phyloP scores from a whole-genome alignment of 352 stramenopile species.

The Pythium vanterpoolii region DNA sequence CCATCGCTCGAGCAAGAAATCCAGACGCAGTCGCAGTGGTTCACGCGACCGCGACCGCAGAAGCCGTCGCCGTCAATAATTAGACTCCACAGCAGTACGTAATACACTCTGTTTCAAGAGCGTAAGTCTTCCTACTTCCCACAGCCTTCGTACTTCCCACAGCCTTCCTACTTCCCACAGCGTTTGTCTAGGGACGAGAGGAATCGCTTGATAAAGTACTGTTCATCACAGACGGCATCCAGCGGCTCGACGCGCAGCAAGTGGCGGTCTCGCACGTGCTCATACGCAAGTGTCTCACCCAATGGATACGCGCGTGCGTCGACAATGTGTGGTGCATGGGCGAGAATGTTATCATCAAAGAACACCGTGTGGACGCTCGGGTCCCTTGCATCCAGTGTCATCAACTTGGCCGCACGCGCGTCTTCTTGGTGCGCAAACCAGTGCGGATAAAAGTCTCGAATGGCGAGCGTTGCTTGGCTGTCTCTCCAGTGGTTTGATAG shows the following conservation, averaged over 20 bases:
- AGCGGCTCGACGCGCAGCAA: constrained; percentile 68
- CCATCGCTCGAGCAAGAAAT: constrained; percentile 17
- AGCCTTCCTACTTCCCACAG: neutral
- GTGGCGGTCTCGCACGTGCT: constrained; percentile 35
- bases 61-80: constrained; percentile 9
- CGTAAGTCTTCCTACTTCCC: too few relatives aligned
- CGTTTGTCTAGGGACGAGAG: constrained; percentile 23
- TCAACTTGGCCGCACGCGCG: constrained; percentile 50
- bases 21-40: constrained; percentile 16
- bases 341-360: constrained; percentile 82
- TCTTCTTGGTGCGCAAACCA: constrained; percentile 61
- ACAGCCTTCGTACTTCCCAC: neutral
- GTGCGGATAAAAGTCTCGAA: constrained; percentile 76
- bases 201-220: constrained; percentile 58
- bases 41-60: constrained; percentile 13
- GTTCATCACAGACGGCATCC: constrained; percentile 43
- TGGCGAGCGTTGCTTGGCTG: constrained; percentile 53
- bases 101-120: too few relatives aligned
- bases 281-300: constrained; percentile 30
- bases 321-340: constrained; percentile 67
- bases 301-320: constrained; percentile 42
- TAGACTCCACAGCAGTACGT: neutral
- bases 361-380: constrained; percentile 47
- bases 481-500: constrained; percentile 45
- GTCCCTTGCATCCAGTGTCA: constrained; percentile 40